Evolutionary conservation across 345 rosid genomes (phyloP), one percentile per base, ranked within the genome.

Genomic region (Adansonia digitata): DNA sequence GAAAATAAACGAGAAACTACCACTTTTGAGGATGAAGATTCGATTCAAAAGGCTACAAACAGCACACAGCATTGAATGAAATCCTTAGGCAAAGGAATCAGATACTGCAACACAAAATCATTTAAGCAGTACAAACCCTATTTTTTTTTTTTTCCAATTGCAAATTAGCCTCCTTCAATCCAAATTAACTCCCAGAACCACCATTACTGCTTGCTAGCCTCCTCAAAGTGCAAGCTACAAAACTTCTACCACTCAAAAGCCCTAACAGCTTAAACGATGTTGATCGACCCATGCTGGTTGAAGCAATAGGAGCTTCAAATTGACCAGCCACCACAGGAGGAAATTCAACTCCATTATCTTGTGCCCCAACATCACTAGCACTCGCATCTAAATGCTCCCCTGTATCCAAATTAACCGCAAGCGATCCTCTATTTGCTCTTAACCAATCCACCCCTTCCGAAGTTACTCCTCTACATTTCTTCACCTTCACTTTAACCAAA

Each of bases 391-490:
- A 82, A 62, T 74, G 81, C 77, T 90, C 91, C 1, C 85, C 82
- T 17, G 81, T 77, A 77, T 91, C 94, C 71, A 92, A 85, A 77
- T 86, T 87, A 78, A 92, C 88, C 1, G 85, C 82, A 24, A 92
- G 79, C 0, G 82, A 83, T 29, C 66, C 89, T 76, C 93, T 85
- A 67, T 70, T 80, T 3, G 77, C 74, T 77, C 87, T 81, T 70
- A 90, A 79, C 86, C 82, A 73, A 49, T 84, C 90, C 0, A 83
- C 92, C 27, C 81, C 86, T 15, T 77, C 85, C 24, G 69, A 43
- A 45, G 96, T 92, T 71, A 92, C 94, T 35, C 85, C 87, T 83
- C 89, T 80, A 72, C 97, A 92, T 72, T 91, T 92, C 88, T 88
- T 92, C 79, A 92, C 88, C 85, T 91, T 92, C 73, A 91, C 88